These are phyloP conservation scores for Pythium guiyangense DNA, from an alignment of 352 stramenopile genomes.

Conservation along the genomic window DNA sequence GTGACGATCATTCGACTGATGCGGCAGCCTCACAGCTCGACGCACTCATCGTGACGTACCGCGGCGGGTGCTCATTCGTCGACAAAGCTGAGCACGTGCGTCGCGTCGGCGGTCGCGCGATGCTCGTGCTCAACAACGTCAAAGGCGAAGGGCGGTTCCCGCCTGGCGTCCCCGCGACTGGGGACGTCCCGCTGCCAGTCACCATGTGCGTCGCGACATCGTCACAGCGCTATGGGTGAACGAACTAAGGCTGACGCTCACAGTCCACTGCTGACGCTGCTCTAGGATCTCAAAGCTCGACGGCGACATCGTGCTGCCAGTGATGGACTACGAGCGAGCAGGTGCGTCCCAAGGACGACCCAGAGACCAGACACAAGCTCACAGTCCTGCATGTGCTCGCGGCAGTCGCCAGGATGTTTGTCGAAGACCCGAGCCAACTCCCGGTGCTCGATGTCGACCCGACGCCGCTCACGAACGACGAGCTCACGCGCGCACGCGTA, in stretches of 20 bases:
- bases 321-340: constrained; percentile 47
- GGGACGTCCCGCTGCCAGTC: constrained; percentile 38
- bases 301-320: constrained; percentile 52
- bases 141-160: constrained; percentile 58
- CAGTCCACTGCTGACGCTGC: neutral
- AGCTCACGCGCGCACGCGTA: constrained; percentile 32
- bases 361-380: neutral
- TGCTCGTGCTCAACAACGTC: constrained; percentile 68
- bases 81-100: constrained; percentile 48
- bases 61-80: constrained; percentile 58
- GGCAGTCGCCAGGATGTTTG: constrained; percentile 11
- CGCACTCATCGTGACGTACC: constrained; percentile 39
- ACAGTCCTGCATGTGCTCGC: neutral
- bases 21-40: neutral
- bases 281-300: constrained; percentile 57
- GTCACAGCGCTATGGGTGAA: neutral
- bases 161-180: constrained; percentile 18
- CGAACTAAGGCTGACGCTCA: neutral
- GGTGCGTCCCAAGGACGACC: constrained; percentile 11
- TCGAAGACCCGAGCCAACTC: constrained; percentile 19
- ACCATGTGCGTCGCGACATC: constrained; percentile 32
- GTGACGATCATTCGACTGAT: neutral
- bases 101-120: constrained; percentile 22
- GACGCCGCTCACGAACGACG: constrained; percentile 37
- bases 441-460: constrained; percentile 20